Base-by-base conservation (phyloP, 73 alveolate genomes). In the Tetrahymena borealis region DNA sequence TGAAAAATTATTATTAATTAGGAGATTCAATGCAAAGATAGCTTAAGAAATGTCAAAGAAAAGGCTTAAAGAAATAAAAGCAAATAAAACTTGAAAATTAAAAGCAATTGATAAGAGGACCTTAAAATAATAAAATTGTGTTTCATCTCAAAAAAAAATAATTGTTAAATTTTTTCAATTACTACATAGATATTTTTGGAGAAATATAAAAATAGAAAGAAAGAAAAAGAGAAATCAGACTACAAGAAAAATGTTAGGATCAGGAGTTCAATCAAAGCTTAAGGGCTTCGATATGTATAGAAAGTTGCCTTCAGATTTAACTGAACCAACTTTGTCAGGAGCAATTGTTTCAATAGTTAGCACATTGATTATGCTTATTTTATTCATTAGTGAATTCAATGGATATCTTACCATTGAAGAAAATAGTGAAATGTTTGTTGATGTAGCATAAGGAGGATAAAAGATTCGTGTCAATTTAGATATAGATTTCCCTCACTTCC, bases 321-420 rank as follows among this genome's bases (percentile, higher is more conserved):
- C 99, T 16, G 99, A 97, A 94, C 98, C 99, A 18, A 98, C 99
- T 8, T 91, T 95, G 93, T 97, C 99, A 20, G 99, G 99, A 32
- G 99, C 99, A 39, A 78, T 98, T 31, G 99, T 98, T 78, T 98
- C 99, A 37, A 39, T 98, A 90, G 96, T 98, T n/a, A 96, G 98
- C 85, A 92, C 98, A 78, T 90, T 97, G 35, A 92, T 97, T 78
- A 95, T 98, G 93, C 94, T 94, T 38, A 78, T 95, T 40, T 97
- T 99, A 78, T 98, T 98, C 93, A 39, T 98, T 28, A 94, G 98
- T 90, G 99, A 98, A 95, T 92, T 98, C 91, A 91, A 95, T 28
- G 94, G 97, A 32, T 98, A 94, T 94, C 85, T 95, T 40, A 85
- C 94, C 78, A 96, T 97, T 35, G 96, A 93, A 85, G 96, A 97